phyloP scores from a whole-genome alignment of 1,139 yeast genomes.

The Pichia sp. region DNA sequence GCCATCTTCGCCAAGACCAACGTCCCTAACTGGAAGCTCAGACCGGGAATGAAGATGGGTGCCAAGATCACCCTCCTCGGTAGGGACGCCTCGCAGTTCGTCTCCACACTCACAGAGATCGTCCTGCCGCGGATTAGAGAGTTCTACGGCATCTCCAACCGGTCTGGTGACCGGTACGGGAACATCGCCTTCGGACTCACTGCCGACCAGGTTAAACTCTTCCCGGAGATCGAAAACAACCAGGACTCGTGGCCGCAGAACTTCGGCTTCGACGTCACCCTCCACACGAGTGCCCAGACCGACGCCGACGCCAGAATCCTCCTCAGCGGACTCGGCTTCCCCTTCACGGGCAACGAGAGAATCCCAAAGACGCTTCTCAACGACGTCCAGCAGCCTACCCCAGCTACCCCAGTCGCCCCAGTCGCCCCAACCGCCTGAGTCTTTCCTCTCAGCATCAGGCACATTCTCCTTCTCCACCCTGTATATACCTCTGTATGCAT shows the following conservation, averaged over 20 bases:
- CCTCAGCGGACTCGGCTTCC: constrained; percentile 78
- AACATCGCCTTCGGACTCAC: constrained; percentile 81
- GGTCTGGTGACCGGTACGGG: constrained; percentile 81
- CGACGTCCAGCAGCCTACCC: constrained; percentile 13
- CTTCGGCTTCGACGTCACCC: constrained; percentile 80
- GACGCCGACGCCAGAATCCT: constrained; percentile 89
- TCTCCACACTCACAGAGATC: constrained; percentile 81
- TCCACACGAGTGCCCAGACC: constrained; percentile 86
- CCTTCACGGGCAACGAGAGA: constrained; percentile 59
- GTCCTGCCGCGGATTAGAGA: constrained; percentile 93
- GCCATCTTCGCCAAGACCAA: constrained; percentile 72
- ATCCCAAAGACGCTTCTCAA: constrained; percentile 29
- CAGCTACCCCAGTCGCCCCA: not conserved
- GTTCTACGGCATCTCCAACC: constrained; percentile 70
- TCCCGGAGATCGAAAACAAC: constrained; percentile 91
- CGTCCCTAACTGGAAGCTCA: constrained; percentile 81
- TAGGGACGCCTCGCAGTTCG: constrained; percentile 78
- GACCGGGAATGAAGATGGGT: constrained; percentile 90
- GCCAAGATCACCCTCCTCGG: constrained; percentile 80
- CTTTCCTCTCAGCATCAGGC: no score
- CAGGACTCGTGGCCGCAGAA: constrained; percentile 87
- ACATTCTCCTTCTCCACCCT: not conserved
- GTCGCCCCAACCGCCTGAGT: no score
- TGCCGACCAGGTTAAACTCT: constrained; percentile 70
- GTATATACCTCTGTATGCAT: not conserved